Evolutionary conservation across 2,329 filamentous ascomycete species (phyloP).

Genomic region (Aspergillus texensis): DNA sequence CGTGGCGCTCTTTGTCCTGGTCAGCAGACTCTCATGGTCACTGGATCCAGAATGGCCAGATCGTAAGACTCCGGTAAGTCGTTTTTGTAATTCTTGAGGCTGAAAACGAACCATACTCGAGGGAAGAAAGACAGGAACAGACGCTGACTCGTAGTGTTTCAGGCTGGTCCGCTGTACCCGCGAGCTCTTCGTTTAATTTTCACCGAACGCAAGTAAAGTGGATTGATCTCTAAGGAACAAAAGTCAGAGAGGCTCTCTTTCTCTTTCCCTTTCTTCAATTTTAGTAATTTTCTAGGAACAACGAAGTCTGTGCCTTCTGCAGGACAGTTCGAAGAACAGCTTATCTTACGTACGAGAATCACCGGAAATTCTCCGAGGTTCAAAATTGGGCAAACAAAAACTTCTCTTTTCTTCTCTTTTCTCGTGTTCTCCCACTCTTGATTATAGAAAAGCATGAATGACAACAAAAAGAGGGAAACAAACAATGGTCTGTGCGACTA

Average conservation of each 20-base stretch:
- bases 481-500: background rate
- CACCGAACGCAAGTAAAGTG: background rate
- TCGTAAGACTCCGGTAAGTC: conserved; percentile 27
- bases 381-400: background rate
- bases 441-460: background rate
- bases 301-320: background rate
- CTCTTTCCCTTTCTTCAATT: background rate
- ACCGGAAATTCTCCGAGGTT: background rate
- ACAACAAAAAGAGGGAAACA: rapidly evolving
- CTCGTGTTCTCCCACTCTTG: background rate
- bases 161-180: background rate
- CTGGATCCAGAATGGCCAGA: conserved; percentile 39
- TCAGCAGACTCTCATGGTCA: conserved; percentile 32
- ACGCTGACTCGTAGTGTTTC: background rate
- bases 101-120: background rate
- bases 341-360: background rate
- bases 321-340: background rate
- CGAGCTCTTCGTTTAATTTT: background rate
- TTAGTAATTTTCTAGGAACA: background rate
- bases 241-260: background rate
- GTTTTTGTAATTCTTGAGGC: background rate
- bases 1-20: conserved; percentile 36
- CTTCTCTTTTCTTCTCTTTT: background rate
- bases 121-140: background rate
- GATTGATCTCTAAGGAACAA: background rate